Evolutionary conservation across 169 alveolate species (phyloP).

Genomic region (Babesia ovata): DNA sequence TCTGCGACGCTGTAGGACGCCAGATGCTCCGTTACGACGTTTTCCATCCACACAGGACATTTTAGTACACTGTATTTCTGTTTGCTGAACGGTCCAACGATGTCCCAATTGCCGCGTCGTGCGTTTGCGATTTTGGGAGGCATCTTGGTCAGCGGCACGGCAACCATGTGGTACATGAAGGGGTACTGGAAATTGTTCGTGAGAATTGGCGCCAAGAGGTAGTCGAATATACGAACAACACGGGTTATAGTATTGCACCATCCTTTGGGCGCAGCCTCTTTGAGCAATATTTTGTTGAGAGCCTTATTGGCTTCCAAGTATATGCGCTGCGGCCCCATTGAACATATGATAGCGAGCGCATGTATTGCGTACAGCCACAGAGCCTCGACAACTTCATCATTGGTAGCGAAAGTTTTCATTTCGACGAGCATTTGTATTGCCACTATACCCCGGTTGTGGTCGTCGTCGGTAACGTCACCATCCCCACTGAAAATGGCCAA

Average conservation of each 20-base stretch:
- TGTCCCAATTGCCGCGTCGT: slow-evolving; percentile 4
- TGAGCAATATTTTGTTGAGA: slow-evolving; percentile 46
- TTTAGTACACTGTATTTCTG: background rate
- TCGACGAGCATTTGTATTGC: slow-evolving; percentile 60
- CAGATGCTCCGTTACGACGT: slow-evolving; percentile 22
- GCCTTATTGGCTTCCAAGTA: slow-evolving; percentile 63
- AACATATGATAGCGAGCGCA: slow-evolving; percentile 50
- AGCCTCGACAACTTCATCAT: slow-evolving; percentile 11
- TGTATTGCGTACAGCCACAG: slow-evolving; percentile 60
- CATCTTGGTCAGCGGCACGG: slow-evolving; percentile 17
- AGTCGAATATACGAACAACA: slow-evolving; percentile 58
- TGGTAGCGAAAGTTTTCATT: slow-evolving; percentile 29
- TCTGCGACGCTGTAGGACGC: slow-evolving; percentile 19
- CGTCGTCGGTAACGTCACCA: slow-evolving; percentile 3
- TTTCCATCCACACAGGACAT: slow-evolving; percentile 47
- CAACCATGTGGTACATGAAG: slow-evolving; percentile 7
- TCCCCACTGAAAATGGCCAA: slow-evolving; percentile 3
- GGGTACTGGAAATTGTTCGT: slow-evolving; percentile 64
- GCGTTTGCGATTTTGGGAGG: background rate
- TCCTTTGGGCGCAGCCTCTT: slow-evolving; percentile 44
- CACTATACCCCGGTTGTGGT: slow-evolving; percentile 33
- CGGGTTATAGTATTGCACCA: slow-evolving; percentile 35
- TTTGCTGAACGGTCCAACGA: slow-evolving; percentile 7
- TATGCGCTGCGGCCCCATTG: slow-evolving; percentile 54
- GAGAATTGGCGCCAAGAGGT: slow-evolving; percentile 58